Conservation (phyloP, 2,329 filamentous ascomycete genomes). For the Fusarium nelsonii region DNA sequence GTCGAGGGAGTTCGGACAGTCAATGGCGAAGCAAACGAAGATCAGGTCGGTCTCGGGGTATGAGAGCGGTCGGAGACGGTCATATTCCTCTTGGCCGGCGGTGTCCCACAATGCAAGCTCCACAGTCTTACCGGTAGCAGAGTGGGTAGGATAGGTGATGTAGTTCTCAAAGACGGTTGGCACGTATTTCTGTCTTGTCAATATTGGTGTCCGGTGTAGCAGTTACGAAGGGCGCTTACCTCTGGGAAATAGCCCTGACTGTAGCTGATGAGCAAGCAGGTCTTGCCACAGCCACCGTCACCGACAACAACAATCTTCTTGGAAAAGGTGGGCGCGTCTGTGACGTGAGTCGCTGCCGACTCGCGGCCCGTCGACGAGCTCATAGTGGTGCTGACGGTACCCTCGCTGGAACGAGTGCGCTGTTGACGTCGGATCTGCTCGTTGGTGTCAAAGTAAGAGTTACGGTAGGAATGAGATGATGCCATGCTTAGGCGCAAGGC, state of each 20-base stretch:
- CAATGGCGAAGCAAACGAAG: constrained; percentile 99
- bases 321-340: constrained; percentile 91
- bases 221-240: constrained; percentile 65
- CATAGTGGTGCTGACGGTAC: constrained; percentile 87
- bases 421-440: constrained; percentile 60
- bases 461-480: constrained; percentile 66
- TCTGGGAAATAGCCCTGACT: constrained; percentile 99
- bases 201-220: constrained; percentile 1
- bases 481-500: constrained; percentile 59
- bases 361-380: constrained; percentile 81
- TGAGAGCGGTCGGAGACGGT: constrained; percentile 92
- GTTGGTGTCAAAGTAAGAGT: constrained; percentile 63
- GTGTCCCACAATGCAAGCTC: constrained; percentile 99
- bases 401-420: constrained; percentile 82
- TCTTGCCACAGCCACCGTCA: constrained; percentile 98
- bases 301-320: constrained; percentile 99
- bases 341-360: constrained; percentile 85
- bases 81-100: constrained; percentile 98
- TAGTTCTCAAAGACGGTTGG: constrained; percentile 99
- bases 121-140: constrained; percentile 89
- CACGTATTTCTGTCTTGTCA: constrained; percentile 87
- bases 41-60: constrained; percentile 98
- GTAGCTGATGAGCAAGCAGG: constrained; percentile 97
- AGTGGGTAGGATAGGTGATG: constrained; percentile 95
- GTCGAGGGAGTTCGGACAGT: constrained; percentile 97